These are phyloP conservation scores for Beauveria bassiana DNA, from an alignment of 2,329 filamentous ascomycete species.

Conservation along the genomic window DNA sequence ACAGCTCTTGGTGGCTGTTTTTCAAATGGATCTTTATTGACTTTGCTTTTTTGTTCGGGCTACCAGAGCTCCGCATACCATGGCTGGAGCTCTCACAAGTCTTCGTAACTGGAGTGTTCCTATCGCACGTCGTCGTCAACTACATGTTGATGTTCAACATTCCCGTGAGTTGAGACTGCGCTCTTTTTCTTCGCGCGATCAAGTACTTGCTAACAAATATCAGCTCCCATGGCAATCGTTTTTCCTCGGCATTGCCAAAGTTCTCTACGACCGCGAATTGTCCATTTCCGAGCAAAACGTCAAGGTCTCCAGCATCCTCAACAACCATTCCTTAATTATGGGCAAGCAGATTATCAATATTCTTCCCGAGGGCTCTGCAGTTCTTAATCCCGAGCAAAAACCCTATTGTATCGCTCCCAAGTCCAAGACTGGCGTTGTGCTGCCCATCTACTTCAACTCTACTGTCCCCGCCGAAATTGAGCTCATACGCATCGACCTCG, in stretches of 20 bases:
- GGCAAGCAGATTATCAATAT: constrained; percentile 98
- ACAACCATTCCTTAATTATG: constrained; percentile 88
- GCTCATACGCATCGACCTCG: constrained; percentile 77
- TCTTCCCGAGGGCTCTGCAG: constrained; percentile 86
- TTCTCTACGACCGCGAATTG: constrained; percentile 86
- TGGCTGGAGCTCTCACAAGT: constrained; percentile 89
- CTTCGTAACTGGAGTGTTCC: constrained; percentile 62
- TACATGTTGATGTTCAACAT: constrained; percentile 91
- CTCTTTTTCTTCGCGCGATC: no score
- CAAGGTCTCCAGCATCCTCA: constrained; percentile 77
- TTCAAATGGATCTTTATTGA: constrained; percentile 91
- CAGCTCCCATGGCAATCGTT: constrained; percentile 67
- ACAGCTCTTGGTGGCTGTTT: constrained; percentile 83
- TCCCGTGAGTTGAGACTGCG: constrained; percentile 43
- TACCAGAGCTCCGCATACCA: constrained; percentile 84
- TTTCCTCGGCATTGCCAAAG: constrained; percentile 64
- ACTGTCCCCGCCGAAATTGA: constrained; percentile 85
- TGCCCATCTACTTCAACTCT: constrained; percentile 91
- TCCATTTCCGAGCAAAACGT: constrained; percentile 91
- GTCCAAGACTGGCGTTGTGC: constrained; percentile 49
- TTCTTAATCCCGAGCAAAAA: constrained; percentile 73
- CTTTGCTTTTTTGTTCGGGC: constrained; percentile 74
- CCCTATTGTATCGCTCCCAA: constrained; percentile 72
- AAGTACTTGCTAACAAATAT: background rate
- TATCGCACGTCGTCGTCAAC: constrained; percentile 65